Percentiles rank a stretch among this genome's conserved stretches.
Evolutionary conservation across 805 yeast species (phyloP).

Genomic region (Starmerella floris): DNA sequence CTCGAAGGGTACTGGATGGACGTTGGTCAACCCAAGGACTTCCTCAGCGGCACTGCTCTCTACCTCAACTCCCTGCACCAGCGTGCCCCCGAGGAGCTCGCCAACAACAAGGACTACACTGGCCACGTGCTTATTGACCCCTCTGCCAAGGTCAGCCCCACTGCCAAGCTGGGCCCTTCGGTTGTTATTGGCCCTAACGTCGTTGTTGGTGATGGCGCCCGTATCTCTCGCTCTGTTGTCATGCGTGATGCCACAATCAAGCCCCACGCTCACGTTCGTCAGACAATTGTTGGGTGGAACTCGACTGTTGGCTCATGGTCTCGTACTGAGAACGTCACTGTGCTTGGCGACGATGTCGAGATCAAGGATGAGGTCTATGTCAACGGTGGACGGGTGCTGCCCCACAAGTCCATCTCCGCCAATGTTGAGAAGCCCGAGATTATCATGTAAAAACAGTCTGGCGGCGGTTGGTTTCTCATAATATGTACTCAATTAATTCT

Average conservation of each 20-base stretch:
- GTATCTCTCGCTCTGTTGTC: conserved; percentile 90
- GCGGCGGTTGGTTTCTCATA: no score
- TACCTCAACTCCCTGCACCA: conserved; percentile 78
- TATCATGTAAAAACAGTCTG: conserved; percentile 54
- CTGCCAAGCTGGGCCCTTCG: conserved; percentile 94
- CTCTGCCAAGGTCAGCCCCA: conserved; percentile 80
- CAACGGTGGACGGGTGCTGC: conserved; percentile 98
- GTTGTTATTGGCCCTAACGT: conserved; percentile 97
- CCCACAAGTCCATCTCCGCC: conserved; percentile 91
- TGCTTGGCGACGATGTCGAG: conserved; percentile 97
- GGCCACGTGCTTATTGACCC: conserved; percentile 93
- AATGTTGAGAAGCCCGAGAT: conserved; percentile 96
- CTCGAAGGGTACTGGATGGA: conserved; percentile 99
- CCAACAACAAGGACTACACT: conserved; percentile 53
- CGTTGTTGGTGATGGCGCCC: conserved; percentile 93
- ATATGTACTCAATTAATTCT: neutral
- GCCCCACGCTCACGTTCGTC: conserved; percentile 96
- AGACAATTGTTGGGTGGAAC: conserved; percentile 98
- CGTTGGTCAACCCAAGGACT: conserved; percentile 99
- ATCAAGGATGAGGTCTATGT: conserved; percentile 97
- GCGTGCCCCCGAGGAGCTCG: conserved; percentile 59
- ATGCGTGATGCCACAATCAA: conserved; percentile 81
- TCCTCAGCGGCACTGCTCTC: conserved; percentile 86
- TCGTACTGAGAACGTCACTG: conserved; percentile 94
- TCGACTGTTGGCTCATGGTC: conserved; percentile 98